Conservation (phyloP, 129 eudicot genomes). For the Daucus carota region DH1_v3.0 NC_030381.2:28190001-28190500, state of each 20-base stretch:
- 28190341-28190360: conserved; percentile 87
- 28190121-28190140: conserved; percentile 79
- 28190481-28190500: background rate
- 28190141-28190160: conserved; percentile 84
- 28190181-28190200: conserved; percentile 60
- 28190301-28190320: background rate
- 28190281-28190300: background rate
- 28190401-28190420: conserved; percentile 98
- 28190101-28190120: conserved; percentile 67
- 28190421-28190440: conserved; percentile 88
- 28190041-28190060: conserved; percentile 89
- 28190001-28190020: conserved; percentile 76
- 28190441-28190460: conserved; percentile 62
- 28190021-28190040: conserved; percentile 91
- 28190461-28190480: conserved; percentile 7
- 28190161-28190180: conserved; percentile 95
- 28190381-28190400: conserved; percentile 96
- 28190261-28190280: background rate
- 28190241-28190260: background rate
- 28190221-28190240: conserved; percentile 69
- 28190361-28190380: conserved; percentile 69
- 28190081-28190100: conserved; percentile 82
- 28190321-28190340: conserved; percentile 37
- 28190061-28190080: conserved; percentile 76
- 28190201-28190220: conserved; percentile 95